Conservation (phyloP, 1,284 basidiomycete species). For the Apiotrichum gracile region DNA sequence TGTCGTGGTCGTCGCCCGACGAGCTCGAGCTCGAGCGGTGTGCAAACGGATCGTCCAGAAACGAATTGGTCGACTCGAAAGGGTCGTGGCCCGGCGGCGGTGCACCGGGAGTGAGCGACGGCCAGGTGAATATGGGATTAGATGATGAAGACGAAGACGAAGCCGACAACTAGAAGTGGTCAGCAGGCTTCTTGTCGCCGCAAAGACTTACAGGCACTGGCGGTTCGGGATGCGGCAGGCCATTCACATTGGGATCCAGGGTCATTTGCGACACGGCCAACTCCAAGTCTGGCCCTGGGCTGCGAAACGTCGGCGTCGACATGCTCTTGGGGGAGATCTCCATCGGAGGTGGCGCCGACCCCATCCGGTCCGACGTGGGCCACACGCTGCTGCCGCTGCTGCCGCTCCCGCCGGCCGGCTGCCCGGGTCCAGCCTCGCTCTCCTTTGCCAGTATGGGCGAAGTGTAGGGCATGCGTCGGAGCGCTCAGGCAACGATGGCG, state of each 20-base stretch:
- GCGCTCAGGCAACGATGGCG: not conserved
- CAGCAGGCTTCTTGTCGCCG: not conserved
- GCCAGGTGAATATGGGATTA: conserved; percentile 27
- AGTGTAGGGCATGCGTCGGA: not conserved
- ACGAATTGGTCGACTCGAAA: conserved; percentile 28
- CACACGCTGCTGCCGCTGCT: not conserved
- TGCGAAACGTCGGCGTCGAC: not conserved
- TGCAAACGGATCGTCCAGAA: conserved; percentile 35
- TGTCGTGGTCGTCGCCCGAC: conserved; percentile 13
- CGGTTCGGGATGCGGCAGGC: not conserved
- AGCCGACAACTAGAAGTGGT: conserved; percentile 22
- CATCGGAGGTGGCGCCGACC: not conserved
- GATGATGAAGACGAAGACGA: conserved; percentile 34
- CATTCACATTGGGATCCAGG: not conserved
- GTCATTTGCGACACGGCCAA: not conserved
- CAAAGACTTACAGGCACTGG: not conserved
- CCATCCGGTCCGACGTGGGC: not conserved
- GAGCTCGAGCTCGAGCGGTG: conserved; percentile 17
- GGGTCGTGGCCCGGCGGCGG: conserved; percentile 23
- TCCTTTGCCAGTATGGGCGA: not conserved
- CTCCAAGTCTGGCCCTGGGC: not conserved
- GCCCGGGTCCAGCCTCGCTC: not conserved
- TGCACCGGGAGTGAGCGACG: conserved; percentile 1
- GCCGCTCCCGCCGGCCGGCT: too few species aligned
- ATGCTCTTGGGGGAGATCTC: conserved; percentile 8